Conservation (phyloP, 768 basidiomycete genomes). For the Pluteus cervinus region DNA sequence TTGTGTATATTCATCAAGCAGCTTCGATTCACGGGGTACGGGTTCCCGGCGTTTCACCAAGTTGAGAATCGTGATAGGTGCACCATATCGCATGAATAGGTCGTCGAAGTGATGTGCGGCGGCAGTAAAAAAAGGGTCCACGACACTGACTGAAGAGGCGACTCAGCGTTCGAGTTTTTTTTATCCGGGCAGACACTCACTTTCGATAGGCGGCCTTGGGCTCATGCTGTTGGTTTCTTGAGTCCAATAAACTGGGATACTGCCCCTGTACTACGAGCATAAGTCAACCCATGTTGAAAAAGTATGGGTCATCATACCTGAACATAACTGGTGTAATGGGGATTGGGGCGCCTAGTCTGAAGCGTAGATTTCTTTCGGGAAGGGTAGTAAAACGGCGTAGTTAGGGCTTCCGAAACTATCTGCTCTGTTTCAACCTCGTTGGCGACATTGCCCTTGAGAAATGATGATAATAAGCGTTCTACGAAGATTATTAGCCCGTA, state of each 20-base stretch:
- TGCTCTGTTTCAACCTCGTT: constrained; percentile 99
- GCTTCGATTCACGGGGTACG: constrained; percentile 80
- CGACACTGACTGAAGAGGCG: constrained; percentile 63
- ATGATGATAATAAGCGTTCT: neutral
- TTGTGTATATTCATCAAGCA: constrained; percentile 85
- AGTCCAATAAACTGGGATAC: constrained; percentile 95
- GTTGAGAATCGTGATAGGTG: constrained; percentile 87
- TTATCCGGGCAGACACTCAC: constrained; percentile 37
- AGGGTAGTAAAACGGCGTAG: constrained; percentile 84
- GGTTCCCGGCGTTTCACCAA: constrained; percentile 85
- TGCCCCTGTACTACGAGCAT: constrained; percentile 73
- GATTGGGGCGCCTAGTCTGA: constrained; percentile 54
- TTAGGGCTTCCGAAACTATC: constrained; percentile 86
- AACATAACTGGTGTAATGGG: constrained; percentile 92
- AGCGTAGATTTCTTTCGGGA: constrained; percentile 26
- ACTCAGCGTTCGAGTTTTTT: constrained; percentile 4
- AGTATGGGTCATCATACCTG: constrained; percentile 43
- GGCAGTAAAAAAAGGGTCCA: constrained; percentile 92
- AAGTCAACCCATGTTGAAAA: neutral
- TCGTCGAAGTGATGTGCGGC: constrained; percentile 92
- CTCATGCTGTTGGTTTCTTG: constrained; percentile 88
- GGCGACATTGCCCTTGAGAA: constrained; percentile 85
- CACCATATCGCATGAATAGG: constrained; percentile 83
- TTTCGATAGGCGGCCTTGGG: constrained; percentile 94
- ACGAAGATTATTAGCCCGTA: constrained; percentile 19